Base-by-base conservation (phyloP, 345 rosid genomes). In the Erucastrum elatum region DNA sequence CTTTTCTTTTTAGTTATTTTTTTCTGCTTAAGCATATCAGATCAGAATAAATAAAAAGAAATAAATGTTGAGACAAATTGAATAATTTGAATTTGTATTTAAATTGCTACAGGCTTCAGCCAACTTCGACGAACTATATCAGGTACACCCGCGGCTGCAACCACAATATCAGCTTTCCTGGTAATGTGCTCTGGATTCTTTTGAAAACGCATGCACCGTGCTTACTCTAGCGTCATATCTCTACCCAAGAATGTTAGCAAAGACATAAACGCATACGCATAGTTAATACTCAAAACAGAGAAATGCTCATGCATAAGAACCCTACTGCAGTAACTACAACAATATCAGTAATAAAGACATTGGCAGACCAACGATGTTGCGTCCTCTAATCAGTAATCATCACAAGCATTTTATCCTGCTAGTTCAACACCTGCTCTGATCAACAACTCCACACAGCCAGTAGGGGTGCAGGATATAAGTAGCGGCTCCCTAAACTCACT, bases 351-450 rank as follows among this genome's bases (percentile, higher is more conserved):
- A 74, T 75, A 92, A 86, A 41, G 91, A 87, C 70, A 84, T 84
- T 70, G 98, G 97, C 77, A 92, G 81, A 34, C 97, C 98, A 13
- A 92, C 97, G 41, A 91, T 89, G 84, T 92, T 92, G 87, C 98
- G 92, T 87, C 89, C 91, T 69, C 97, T 95, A 29, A 90, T 85
- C 68, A 94, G 95, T 95, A 29, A 90, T 85, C 68, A 94, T 97
- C 68, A 87, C 94, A 10, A 10, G 94, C 91, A 71, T 88, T 88
- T 83, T 2, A 91, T 25, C 98, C 90, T 68, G 71, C 84, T 77
- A 92, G 87, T 62, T 88, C 86, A 44, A 94, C 84, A 2, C 97
- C 97, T 2, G 86, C 84, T 84, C 98, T 85, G 53, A 91, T 84
- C 72, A 21, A 21, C 21, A 21, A 1, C 21, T 21, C 21, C 21